These are phyloP conservation scores for Sporothrix schenckii DNA, from an alignment of 2,329 filamentous ascomycete species.

Conservation along the genomic window DNA sequence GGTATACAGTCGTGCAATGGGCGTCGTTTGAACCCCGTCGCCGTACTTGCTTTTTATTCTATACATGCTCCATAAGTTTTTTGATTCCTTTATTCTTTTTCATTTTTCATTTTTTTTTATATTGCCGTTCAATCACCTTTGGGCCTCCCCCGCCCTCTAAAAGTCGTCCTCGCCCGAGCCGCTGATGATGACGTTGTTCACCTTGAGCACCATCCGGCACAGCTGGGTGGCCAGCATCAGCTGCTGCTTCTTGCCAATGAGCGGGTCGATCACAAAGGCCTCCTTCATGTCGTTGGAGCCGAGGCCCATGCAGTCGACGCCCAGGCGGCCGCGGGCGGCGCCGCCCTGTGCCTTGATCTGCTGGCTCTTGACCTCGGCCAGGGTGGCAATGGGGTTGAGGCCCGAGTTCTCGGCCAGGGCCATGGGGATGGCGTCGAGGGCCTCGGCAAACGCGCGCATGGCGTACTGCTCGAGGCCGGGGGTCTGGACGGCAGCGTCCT, in stretches of 20 bases:
- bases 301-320: slow-evolving; percentile 96
- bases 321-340: slow-evolving; percentile 64
- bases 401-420: slow-evolving; percentile 97
- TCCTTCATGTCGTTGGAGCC: slow-evolving; percentile 98
- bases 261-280: slow-evolving; percentile 95
- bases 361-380: slow-evolving; percentile 93
- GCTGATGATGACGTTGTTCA: slow-evolving; percentile 93
- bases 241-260: slow-evolving; percentile 98
- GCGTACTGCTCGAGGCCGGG: slow-evolving; percentile 98
- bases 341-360: slow-evolving; percentile 73
- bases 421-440: slow-evolving; percentile 91
- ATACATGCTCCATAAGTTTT: slow-evolving; percentile 12
- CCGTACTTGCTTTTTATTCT: slow-evolving; percentile 22
- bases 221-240: slow-evolving; percentile 94
- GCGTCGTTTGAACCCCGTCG: background rate
- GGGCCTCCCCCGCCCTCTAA: slow-evolving; percentile 48
- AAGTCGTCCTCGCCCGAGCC: slow-evolving; percentile 86
- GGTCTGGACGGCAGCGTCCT: slow-evolving; percentile 91
- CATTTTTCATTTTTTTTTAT: background rate
- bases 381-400: slow-evolving; percentile 90
- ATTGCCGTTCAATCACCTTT: too few species aligned
- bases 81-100: background rate
- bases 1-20: slow-evolving; percentile 23
- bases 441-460: slow-evolving; percentile 97
- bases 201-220: slow-evolving; percentile 96